Evolutionary conservation across 331 rosid species (phyloP), one percentile per base, ranked within the genome.

Genomic region (Pyrus hybrid): DNA sequence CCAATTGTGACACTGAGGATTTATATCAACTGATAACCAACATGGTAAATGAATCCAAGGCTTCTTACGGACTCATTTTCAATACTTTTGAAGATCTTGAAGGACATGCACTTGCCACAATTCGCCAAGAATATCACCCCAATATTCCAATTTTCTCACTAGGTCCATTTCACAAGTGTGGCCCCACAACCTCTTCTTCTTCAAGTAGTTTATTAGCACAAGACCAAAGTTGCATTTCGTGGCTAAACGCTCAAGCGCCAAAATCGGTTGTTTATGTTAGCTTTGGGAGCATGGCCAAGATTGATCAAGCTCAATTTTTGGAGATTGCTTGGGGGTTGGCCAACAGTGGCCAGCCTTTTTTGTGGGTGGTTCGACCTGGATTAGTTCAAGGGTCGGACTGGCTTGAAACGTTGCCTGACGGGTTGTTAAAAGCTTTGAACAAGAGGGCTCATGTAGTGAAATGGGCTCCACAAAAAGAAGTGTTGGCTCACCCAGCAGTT

Each of bases 271-370:
- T 69, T 29, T 88, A 86, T 68, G 86, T 76, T 43, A 86, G 90
- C 78, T 82, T 80, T 75, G 87, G 90, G 26, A 84, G 83, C 63
- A 0, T 88, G n/a, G 80, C 80, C 16, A n/a, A 67, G n/a, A 60
- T 84, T 28, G 29, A 54, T 4, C 75, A 79, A 62, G 37, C 30
- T 2, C 71, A 84, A 21, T 71, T 88, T 45, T 43, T 67, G 37
- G 90, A 84, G 77, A 53, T 86, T 14, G 86, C 87, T 60, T 80
- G 83, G 82, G 89, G 89, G 2, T 71, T 88, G 53, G 78, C 76
- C 79, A 74, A 82, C 10, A 76, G 81, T 37, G 68, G 72, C 21
- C 77, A 79, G 0, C 82, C 87, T 1, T 86, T 84, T 29, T 18
- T 88, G 43, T 84, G 88, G 89, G 87, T 79, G 76, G 80, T 86